Conservation (phyloP, 192 early-diverging fungal genomes). For the Umbelopsis vinacea region DNA sequence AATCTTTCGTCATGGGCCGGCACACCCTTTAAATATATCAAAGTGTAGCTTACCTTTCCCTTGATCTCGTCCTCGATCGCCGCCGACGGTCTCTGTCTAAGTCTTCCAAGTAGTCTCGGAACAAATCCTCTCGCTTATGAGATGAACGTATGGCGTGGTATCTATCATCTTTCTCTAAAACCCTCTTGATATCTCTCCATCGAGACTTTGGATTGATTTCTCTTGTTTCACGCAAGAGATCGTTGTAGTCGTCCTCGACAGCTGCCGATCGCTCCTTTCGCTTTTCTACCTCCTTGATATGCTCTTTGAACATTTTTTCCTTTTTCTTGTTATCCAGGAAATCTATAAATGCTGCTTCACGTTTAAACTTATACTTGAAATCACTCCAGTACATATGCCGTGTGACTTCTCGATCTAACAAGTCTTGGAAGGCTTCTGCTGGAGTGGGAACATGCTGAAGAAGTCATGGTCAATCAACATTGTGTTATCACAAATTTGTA, state of each 20-base stretch:
- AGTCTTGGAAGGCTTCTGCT: slow-evolving; percentile 57
- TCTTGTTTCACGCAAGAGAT: slow-evolving; percentile 59
- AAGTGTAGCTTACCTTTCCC: neutral
- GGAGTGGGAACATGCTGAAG: slow-evolving; percentile 11
- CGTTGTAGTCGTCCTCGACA: slow-evolving; percentile 56
- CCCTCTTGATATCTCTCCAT: slow-evolving; percentile 68
- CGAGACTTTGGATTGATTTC: slow-evolving; percentile 60
- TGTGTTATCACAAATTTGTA: neutral
- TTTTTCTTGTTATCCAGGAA: slow-evolving; percentile 62
- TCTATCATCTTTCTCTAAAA: slow-evolving; percentile 69
- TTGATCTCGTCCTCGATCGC: neutral
- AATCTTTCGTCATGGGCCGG: too few species aligned
- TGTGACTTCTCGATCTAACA: slow-evolving; percentile 62
- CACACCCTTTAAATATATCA: too few species aligned
- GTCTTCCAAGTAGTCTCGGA: slow-evolving; percentile 64
- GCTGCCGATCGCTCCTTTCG: slow-evolving; percentile 37
- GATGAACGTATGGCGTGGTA: slow-evolving; percentile 68
- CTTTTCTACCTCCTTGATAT: slow-evolving; percentile 45
- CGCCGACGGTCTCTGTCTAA: slow-evolving; percentile 40
- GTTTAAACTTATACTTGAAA: slow-evolving; percentile 70
- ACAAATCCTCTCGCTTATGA: slow-evolving; percentile 69
- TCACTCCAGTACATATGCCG: slow-evolving; percentile 69
- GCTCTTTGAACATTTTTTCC: slow-evolving; percentile 67
- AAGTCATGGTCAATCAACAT: neutral
- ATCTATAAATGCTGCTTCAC: slow-evolving; percentile 64